Evolutionary conservation across 1,284 basidiomycete genomes (phyloP), one percentile per base, ranked within the genome.

Genomic region (Filobasidium uniguttulatum): DNA sequence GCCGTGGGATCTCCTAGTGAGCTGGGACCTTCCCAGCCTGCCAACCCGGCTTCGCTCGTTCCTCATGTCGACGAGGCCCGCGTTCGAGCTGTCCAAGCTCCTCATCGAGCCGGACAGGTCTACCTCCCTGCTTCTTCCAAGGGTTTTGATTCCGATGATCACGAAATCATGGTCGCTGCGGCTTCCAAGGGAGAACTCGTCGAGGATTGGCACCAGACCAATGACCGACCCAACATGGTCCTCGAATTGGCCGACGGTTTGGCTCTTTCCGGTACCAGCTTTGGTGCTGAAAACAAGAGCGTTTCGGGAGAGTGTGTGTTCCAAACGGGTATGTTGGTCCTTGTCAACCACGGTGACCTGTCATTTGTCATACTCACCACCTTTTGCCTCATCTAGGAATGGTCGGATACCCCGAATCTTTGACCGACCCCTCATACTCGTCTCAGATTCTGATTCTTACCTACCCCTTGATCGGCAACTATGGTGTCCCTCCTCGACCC

Each of bases 271-370:
- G 94, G 94, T 44, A 82, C 87, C 65, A 88, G 84, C 65, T 98
- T 99, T 65, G 94, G 94, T 62, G 89, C 89, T 3, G 76, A 85
- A 61, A 79, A 78, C 49, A 93, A 89, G 73, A 91, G 86, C 68
- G 75, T 96, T 46, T 78, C 90, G 19, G 94, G 94, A 61, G 94
- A 99, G 78, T 97, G 93, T 68, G 94, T 99, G 65, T 99, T 99
- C 74, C 93, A 97, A 74, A 99, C 94, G 49, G 93, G 93, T 94
- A 64, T 70, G 83, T 69, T n/a, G n/a, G n/a, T n/a, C n/a, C n/a
- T n/a, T n/a, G n/a, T n/a, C n/a, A n/a, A n/a, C n/a, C 36, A 15
- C 36, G 29, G 22, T 23, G n/a, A 46, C 29, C 36, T 17, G 43
- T 20, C 19, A 38, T 19, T 31, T 15, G 20, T 52, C n/a, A 25